Base-by-base conservation (phyloP, 352 stramenopile genomes). In the Albugo candida region DNA sequence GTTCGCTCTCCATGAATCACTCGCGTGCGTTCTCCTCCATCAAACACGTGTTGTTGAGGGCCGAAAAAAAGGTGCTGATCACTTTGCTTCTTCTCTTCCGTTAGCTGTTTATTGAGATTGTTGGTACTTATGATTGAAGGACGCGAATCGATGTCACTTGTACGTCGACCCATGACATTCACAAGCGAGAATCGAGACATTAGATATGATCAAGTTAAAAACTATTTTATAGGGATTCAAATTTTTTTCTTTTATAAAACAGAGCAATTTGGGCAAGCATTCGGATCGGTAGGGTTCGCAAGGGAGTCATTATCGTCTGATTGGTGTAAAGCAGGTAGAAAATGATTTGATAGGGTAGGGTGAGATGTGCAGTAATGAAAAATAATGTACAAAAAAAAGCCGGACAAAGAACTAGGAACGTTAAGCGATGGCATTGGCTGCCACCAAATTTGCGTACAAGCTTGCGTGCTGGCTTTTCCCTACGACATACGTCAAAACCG, bases 1-100 rank as follows among this genome's bases (percentile, higher is more conserved):
- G 82, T 84, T 55, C 78, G 78, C 58, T 92, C 78, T 42, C 75
- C 70, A 51, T 91, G 78, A 62, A 91, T 82, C 49, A 82, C 77
- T 55, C 74, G 73, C 55, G 75, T 78, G 51, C 71, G 70, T 44
- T 84, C 76, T 37, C 55, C 59, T 52, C 67, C 72, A 20, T 86
- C 74, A 18, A 83, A 84, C 11, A 87, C 67, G 8, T 59, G 61
- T 36, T 77, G 61, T 42, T 81, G 70, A 20, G 77, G 77, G 0
- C 77, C 77, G 51, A 86, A 91, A 58, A 91, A 91, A 1, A 91
- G 43, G 51, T 87, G 74, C 53, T 82, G 62, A 50, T 84, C 70
- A 13, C 53, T 58, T 54, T 75, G 66, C 8, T 31, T 31, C 52
- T 64, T 64, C 44, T 86, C 76, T 41, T 81, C 61, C 11, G 64